A percentile compares a stretch with the other conserved stretches of the same genome.
Evolutionary conservation across 495 filamentous ascomycete species (phyloP).

Genomic region (Pyronema omphalodes): DNA sequence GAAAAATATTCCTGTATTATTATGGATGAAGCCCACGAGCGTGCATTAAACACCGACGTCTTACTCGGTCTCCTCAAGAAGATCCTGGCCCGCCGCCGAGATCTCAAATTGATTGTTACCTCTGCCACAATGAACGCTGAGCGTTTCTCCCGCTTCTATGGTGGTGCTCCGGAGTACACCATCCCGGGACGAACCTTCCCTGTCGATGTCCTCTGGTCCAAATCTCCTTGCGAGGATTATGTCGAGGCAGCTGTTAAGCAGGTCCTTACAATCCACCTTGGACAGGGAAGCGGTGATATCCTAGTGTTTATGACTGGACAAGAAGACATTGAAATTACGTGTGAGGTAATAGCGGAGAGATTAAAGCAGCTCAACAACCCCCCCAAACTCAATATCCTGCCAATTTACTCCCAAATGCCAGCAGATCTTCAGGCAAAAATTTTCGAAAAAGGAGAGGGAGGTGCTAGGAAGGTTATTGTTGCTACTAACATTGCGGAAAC

Average conservation of each 20-base stretch:
- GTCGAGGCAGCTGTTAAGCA: conserved; percentile 95
- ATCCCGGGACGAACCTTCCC: conserved; percentile 96
- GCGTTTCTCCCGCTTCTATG: conserved; percentile 87
- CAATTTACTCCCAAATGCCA: conserved; percentile 99
- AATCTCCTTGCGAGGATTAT: conserved; percentile 92
- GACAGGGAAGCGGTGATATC: conserved; percentile 79
- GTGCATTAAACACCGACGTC: conserved; percentile 91
- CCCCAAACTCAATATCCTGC: conserved; percentile 81
- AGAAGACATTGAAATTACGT: conserved; percentile 95
- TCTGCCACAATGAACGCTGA: conserved; percentile 98
- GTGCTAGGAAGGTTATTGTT: conserved; percentile 92
- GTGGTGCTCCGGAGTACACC: conserved; percentile 92
- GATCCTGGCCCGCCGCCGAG: conserved; percentile 71
- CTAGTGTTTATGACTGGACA: conserved; percentile 99
- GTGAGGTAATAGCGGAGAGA: conserved; percentile 76
- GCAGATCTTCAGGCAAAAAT: conserved; percentile 96
- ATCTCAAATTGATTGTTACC: conserved; percentile 92
- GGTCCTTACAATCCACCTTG: conserved; percentile 91
- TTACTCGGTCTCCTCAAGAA: conserved; percentile 97
- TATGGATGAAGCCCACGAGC: conserved; percentile 98
- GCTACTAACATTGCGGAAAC: conserved; percentile 99
- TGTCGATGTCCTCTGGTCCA: conserved; percentile 88
- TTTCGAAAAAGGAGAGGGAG: conserved; percentile 76
- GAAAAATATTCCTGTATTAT: conserved; percentile 97
- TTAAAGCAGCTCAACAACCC: conserved; percentile 87